These are phyloP conservation scores for Croton laevigatus DNA, from an alignment of 441 rosid species.

Conservation along the genomic window DNA sequence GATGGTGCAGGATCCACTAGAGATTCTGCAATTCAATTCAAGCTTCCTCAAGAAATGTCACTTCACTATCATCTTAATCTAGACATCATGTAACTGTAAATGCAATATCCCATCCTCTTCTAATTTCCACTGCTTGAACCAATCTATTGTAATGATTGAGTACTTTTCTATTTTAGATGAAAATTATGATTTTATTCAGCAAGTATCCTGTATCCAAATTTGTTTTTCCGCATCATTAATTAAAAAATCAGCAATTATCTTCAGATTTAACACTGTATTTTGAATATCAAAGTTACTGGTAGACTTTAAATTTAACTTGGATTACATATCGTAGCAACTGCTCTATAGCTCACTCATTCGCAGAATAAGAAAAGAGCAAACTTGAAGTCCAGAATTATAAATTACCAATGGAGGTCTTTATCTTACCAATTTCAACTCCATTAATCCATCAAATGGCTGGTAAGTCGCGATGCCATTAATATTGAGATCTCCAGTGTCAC, in stretches of 20 bases:
- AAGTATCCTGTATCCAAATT: not conserved
- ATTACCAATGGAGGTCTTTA: not conserved
- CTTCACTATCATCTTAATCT: not conserved
- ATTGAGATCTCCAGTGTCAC: conserved; percentile 32
- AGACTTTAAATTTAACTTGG: not conserved
- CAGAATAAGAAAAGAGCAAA: not conserved
- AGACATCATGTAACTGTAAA: not conserved
- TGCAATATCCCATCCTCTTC: not conserved
- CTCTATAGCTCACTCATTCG: not conserved
- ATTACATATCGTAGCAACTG: not conserved
- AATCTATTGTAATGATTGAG: not conserved
- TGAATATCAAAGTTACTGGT: not conserved
- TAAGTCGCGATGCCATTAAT: conserved; percentile 60
- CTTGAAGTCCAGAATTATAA: not conserved
- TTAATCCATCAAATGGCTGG: conserved; percentile 65
- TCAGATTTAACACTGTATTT: not conserved
- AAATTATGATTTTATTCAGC: not conserved
- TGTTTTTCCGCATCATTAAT: not conserved
- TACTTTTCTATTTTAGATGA: not conserved
- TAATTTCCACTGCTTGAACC: not conserved
- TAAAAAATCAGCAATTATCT: not conserved
- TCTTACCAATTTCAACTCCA: conserved; percentile 73
- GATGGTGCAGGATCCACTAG: not conserved
- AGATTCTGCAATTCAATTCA: not conserved
- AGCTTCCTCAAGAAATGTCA: not conserved